Percentiles rank a stretch among this genome's conserved stretches.
Evolutionary conservation across 2,329 filamentous ascomycete genomes (phyloP).

Genomic region (Rutstroemia sp.): DNA sequence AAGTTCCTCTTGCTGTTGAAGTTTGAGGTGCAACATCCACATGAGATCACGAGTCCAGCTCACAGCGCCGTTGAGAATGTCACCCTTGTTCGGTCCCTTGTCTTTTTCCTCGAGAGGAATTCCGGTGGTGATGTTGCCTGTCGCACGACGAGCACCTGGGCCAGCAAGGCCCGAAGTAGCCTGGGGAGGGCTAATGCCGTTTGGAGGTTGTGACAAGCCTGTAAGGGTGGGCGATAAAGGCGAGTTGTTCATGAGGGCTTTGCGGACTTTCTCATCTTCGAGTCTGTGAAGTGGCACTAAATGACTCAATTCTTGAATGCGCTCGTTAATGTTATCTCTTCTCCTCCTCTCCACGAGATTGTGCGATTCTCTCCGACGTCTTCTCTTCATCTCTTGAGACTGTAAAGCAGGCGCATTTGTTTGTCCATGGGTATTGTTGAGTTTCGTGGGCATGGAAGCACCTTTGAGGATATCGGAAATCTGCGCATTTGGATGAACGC

Average conservation of each 20-base stretch:
- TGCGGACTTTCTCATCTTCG: slow-evolving; percentile 94
- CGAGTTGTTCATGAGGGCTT: slow-evolving; percentile 87
- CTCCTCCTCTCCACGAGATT: slow-evolving; percentile 92
- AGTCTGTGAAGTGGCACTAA: slow-evolving; percentile 87
- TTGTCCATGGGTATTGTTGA: slow-evolving; percentile 38
- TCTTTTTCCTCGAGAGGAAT: slow-evolving; percentile 95
- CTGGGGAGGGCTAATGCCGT: slow-evolving; percentile 56
- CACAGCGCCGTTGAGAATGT: slow-evolving; percentile 94
- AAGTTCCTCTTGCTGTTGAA: slow-evolving; percentile 83
- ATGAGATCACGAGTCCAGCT: slow-evolving; percentile 97
- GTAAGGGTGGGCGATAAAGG: slow-evolving; percentile 78
- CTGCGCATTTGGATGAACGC: slow-evolving; percentile 58
- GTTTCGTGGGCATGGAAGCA: slow-evolving; percentile 85
- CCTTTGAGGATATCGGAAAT: slow-evolving; percentile 87
- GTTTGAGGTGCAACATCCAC: slow-evolving; percentile 89
- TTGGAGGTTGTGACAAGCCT: slow-evolving; percentile 45
- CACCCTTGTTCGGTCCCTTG: slow-evolving; percentile 97
- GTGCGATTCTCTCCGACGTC: slow-evolving; percentile 86
- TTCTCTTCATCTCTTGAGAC: slow-evolving; percentile 88
- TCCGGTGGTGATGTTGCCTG: slow-evolving; percentile 82
- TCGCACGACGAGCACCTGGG: slow-evolving; percentile 72
- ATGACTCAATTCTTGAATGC: slow-evolving; percentile 92
- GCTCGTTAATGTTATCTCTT: slow-evolving; percentile 96
- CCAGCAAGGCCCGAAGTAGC: slow-evolving; percentile 85
- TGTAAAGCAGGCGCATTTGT: slow-evolving; percentile 41